Evolutionary conservation across 257 asterid species (phyloP).

Genomic region (Nicotiana tomentosiformis): DNA sequence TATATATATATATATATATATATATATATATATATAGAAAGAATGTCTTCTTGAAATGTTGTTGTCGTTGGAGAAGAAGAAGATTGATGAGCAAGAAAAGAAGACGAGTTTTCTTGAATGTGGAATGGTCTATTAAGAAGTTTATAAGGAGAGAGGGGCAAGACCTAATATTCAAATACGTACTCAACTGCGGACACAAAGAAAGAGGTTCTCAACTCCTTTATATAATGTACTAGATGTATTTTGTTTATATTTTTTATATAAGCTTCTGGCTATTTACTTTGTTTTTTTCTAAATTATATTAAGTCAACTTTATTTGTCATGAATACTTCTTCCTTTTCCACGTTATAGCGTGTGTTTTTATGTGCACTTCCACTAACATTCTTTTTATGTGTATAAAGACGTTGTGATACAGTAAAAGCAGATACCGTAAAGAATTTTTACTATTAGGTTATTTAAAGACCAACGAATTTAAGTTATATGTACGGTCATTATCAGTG

Average conservation of each 20-base stretch:
- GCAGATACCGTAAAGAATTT: background rate
- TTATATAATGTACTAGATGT: slow-evolving; percentile 7
- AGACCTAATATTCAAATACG: slow-evolving; percentile 22
- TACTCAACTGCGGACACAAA: slow-evolving; percentile 28
- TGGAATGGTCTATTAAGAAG: background rate
- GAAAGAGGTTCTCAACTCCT: slow-evolving; percentile 25
- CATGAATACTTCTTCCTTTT: background rate
- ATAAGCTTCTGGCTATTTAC: background rate
- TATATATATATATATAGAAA: background rate
- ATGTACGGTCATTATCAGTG: no score
- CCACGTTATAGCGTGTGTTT: slow-evolving; percentile 1
- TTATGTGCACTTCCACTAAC: slow-evolving; percentile 4
- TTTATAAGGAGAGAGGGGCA: slow-evolving; percentile 7
- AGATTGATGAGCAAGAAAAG: background rate
- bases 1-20: background rate
- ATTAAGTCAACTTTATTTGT: background rate
- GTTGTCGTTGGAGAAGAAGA: background rate
- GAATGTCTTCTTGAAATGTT: background rate
- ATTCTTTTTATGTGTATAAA: background rate
- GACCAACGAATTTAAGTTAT: no score
- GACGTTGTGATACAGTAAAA: background rate
- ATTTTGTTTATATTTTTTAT: background rate
- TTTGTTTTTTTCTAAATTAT: background rate
- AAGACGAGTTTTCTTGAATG: background rate
- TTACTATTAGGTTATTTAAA: no score